phyloP scores from a whole-genome alignment of 352 stramenopile species.

The Globisporangium polare region DNA sequence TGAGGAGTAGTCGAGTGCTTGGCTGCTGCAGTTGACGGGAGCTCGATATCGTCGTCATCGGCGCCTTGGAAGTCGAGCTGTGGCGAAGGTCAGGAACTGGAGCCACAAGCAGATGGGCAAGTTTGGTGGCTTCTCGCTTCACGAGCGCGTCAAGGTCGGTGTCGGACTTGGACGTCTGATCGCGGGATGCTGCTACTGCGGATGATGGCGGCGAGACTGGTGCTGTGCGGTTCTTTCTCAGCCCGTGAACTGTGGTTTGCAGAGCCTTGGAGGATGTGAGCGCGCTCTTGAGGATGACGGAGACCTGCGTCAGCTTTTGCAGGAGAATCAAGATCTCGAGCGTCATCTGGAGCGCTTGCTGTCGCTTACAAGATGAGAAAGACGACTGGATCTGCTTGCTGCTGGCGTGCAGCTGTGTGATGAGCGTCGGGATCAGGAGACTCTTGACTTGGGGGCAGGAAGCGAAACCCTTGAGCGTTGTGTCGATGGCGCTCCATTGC shows the following conservation, averaged over 20 bases:
- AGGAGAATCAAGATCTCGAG: not conserved
- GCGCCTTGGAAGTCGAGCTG: not conserved
- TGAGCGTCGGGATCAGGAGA: not conserved
- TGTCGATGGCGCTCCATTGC: conserved; percentile 7
- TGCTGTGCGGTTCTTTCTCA: not conserved
- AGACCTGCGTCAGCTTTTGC: not conserved
- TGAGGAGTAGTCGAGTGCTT: not conserved
- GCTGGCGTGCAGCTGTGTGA: not conserved
- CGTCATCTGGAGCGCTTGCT: not conserved
- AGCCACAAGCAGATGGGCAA: not conserved
- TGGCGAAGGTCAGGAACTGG: not conserved
- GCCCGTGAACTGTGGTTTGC: not conserved
- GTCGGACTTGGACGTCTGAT: not conserved
- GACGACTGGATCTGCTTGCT: not conserved
- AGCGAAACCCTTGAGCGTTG: not conserved
- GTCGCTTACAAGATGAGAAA: not conserved
- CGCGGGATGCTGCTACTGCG: not conserved
- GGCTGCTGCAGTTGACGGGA: not conserved
- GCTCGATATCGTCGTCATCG: not conserved
- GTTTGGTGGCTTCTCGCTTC: not conserved
- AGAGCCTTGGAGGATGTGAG: not conserved
- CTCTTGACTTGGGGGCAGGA: not conserved
- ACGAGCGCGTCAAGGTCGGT: conserved; percentile 11
- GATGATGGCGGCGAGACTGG: not conserved
- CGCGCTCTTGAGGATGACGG: not conserved